A percentile compares a stretch with the other conserved stretches of the same genome.
These are phyloP conservation scores for Ogataea henricii DNA, from an alignment of 805 yeast genomes.

Conservation along the genomic window DNA sequence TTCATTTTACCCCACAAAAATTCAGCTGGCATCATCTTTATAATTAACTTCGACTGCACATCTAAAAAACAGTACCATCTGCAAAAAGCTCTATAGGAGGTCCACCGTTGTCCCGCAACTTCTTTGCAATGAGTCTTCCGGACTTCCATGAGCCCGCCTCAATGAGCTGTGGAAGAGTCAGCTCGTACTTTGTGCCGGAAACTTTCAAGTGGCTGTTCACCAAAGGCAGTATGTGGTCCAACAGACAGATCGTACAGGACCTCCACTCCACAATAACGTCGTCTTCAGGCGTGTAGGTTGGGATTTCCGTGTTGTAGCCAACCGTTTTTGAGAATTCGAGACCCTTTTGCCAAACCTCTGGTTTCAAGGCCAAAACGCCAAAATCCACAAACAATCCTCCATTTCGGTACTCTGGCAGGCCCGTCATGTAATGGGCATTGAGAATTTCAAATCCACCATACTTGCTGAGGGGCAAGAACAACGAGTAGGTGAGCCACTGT, in stretches of 20 bases:
- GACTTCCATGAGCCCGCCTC: conserved; percentile 74
- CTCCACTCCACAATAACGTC: conserved; percentile 72
- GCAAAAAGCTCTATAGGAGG: conserved; percentile 65
- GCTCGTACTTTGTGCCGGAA: conserved; percentile 31
- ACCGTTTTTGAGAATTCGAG: conserved; percentile 36
- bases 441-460: conserved; percentile 44
- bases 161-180: conserved; percentile 57
- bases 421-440: conserved; percentile 49
- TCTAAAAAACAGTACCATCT: conserved; percentile 65
- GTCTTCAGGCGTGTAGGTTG: conserved; percentile 54
- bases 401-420: conserved; percentile 62
- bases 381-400: conserved; percentile 66
- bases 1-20: not conserved
- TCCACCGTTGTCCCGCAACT: conserved; percentile 50
- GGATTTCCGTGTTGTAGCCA: conserved; percentile 37
- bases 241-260: conserved; percentile 56
- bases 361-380: conserved; percentile 51
- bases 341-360: conserved; percentile 41
- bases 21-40: not conserved
- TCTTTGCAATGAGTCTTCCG: conserved; percentile 61
- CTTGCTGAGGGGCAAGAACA: conserved; percentile 51
- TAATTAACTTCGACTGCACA: not conserved
- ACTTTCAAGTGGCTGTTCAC: conserved; percentile 48
- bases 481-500: conserved; percentile 67
- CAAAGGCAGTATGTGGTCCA: conserved; percentile 53